Evolutionary conservation across 2,329 filamentous ascomycete species (phyloP).

Genomic region (Microsporum canis): DNA sequence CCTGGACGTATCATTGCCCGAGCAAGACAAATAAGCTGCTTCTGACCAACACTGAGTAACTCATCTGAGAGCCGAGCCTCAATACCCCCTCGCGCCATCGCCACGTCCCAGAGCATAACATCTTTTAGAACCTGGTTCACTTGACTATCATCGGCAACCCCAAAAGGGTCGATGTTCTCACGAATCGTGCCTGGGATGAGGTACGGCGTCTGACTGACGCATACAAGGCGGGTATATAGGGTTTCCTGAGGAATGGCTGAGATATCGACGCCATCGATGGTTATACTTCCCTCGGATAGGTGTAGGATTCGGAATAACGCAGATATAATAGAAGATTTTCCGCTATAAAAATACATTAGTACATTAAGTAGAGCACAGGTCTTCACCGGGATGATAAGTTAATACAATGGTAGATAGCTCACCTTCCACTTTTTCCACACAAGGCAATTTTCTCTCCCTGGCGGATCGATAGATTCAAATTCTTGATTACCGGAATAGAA

Average conservation of each 20-base stretch:
- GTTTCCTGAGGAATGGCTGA: slow-evolving; percentile 2
- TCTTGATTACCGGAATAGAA: slow-evolving; percentile 5
- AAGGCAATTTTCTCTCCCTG: slow-evolving; percentile 12
- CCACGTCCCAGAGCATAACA: slow-evolving; percentile 2
- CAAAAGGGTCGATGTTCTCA: slow-evolving; percentile 7
- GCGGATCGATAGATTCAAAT: slow-evolving; percentile 8
- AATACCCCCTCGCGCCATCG: slow-evolving; percentile 3
- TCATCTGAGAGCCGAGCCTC: not conserved
- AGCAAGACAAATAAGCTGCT: slow-evolving; percentile 7
- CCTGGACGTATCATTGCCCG: slow-evolving; percentile 3
- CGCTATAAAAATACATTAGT: not conserved
- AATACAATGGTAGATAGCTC: not conserved
- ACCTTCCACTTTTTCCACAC: slow-evolving; percentile 14
- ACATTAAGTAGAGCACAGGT: too few relatives aligned
- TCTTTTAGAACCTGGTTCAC: slow-evolving; percentile 1
- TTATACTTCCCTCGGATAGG: slow-evolving; percentile 2
- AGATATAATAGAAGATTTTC: slow-evolving; percentile 9
- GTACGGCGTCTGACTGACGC: slow-evolving; percentile 13
- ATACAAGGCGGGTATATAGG: slow-evolving; percentile 11
- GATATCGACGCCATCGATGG: slow-evolving; percentile 10
- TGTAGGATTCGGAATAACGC: slow-evolving; percentile 5
- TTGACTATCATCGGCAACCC: not conserved
- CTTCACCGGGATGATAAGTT: not conserved
- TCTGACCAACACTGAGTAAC: not conserved
- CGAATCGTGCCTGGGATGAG: slow-evolving; percentile 5